phyloP scores from a whole-genome alignment of 2,329 filamentous ascomycete genomes.

The Ramularia collo-cygni region DNA sequence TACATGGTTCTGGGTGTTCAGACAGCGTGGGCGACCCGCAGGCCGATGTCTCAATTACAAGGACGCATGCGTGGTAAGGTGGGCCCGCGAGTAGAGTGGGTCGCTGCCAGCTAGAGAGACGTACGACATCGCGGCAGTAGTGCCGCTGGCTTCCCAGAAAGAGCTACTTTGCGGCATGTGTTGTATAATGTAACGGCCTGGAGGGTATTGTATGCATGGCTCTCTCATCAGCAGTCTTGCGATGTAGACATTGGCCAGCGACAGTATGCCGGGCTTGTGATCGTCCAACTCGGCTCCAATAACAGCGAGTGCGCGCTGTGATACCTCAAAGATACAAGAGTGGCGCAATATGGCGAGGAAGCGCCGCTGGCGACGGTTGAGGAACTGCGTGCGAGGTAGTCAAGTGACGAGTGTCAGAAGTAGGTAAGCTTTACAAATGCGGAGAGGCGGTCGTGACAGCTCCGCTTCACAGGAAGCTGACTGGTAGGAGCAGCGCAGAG shows the following conservation, averaged over 20 bases:
- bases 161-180: slow-evolving; percentile 16
- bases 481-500: slow-evolving; percentile 14
- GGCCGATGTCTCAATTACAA: too few species aligned
- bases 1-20: slow-evolving; percentile 12
- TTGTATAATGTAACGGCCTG: slow-evolving; percentile 13
- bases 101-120: slow-evolving; percentile 12
- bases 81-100: slow-evolving; percentile 7
- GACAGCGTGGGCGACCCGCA: slow-evolving; percentile 4
- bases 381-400: slow-evolving; percentile 9
- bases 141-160: slow-evolving; percentile 13
- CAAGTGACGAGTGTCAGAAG: slow-evolving; percentile 18
- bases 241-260: slow-evolving; percentile 21
- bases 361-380: not conserved
- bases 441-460: slow-evolving; percentile 18
- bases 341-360: not conserved
- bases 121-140: slow-evolving; percentile 25
- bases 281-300: slow-evolving; percentile 3
- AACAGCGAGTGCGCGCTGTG: too few species aligned
- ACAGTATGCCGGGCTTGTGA: slow-evolving; percentile 7
- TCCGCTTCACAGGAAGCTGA: slow-evolving; percentile 19
- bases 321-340: too few species aligned
- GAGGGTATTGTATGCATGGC: slow-evolving; percentile 24
- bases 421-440: slow-evolving; percentile 18
- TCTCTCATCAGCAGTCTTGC: slow-evolving; percentile 14
- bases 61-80: not conserved